phyloP scores from a whole-genome alignment of 768 basidiomycete genomes.

The Xerocomellus intermedius region DNA sequence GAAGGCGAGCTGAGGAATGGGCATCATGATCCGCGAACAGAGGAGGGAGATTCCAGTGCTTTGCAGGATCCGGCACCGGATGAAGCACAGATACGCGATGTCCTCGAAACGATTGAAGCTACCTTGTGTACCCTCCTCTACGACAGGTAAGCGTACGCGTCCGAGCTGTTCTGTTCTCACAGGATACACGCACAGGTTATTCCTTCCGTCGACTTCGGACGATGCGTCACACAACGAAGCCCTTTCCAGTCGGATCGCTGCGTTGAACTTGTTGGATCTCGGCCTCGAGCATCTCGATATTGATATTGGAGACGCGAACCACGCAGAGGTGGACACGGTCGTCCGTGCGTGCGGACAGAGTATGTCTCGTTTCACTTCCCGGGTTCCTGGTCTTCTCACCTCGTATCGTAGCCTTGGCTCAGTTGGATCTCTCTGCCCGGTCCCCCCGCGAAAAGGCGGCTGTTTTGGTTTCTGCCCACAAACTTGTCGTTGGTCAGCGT shows the following conservation, averaged over 20 bases:
- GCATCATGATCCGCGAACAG: too few relatives aligned
- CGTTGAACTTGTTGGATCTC: constrained; percentile 88
- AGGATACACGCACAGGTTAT: constrained; percentile 53
- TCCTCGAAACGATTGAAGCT: constrained; percentile 74
- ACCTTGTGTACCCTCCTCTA: constrained; percentile 75
- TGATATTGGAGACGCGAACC: constrained; percentile 56
- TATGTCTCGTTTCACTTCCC: constrained; percentile 36
- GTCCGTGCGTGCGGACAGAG: constrained; percentile 76
- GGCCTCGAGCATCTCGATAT: constrained; percentile 87
- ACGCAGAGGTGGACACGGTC: constrained; percentile 54
- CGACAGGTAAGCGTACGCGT: constrained; percentile 55
- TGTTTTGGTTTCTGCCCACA: constrained; percentile 80
- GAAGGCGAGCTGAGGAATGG: constrained; percentile 58
- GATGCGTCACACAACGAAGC: constrained; percentile 90
- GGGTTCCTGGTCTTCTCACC: constrained; percentile 27
- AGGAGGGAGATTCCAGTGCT: neutral
- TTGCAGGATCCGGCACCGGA: constrained; percentile 25
- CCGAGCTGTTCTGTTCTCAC: neutral
- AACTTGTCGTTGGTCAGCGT: constrained; percentile 71
- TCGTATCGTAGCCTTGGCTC: constrained; percentile 45
- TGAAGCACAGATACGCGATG: constrained; percentile 50
- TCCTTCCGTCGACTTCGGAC: constrained; percentile 68
- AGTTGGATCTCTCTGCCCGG: constrained; percentile 46
- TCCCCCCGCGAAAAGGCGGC: constrained; percentile 79
- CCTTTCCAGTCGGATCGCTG: constrained; percentile 83